phyloP scores from a whole-genome alignment of 1,284 basidiomycete genomes.

The Trametes polyzona region DNA sequence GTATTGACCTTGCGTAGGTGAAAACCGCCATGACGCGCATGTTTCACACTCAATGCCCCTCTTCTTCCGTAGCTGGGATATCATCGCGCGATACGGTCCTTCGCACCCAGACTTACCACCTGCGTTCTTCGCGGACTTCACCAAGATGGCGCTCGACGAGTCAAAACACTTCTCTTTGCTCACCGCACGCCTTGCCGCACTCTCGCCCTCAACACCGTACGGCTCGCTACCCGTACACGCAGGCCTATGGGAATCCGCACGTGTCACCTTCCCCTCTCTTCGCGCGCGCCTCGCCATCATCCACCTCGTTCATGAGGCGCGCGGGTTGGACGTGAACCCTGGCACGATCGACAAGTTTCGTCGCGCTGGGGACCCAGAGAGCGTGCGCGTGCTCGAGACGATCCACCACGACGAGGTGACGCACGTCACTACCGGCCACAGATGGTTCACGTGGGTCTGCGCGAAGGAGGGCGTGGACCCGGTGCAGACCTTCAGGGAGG shows the following conservation, averaged over 20 bases:
- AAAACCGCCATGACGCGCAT: background rate
- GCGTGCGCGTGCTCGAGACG: conserved; percentile 72
- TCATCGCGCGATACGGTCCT: conserved; percentile 80
- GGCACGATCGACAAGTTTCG: conserved; percentile 80
- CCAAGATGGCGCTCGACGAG: conserved; percentile 86
- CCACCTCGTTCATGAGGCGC: conserved; percentile 88
- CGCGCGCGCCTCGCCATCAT: conserved; percentile 84
- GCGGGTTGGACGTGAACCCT: conserved; percentile 88
- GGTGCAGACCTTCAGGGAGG: conserved; percentile 71
- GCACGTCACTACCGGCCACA: conserved; percentile 83
- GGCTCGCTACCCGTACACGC: conserved; percentile 79
- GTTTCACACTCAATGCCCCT: conserved; percentile 6
- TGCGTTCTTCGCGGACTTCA: conserved; percentile 80
- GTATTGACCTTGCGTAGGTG: conserved; percentile 76
- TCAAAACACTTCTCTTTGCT: conserved; percentile 78
- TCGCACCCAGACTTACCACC: conserved; percentile 62
- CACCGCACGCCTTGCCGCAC: conserved; percentile 59
- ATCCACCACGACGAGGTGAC: conserved; percentile 87
- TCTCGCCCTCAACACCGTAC: conserved; percentile 75
- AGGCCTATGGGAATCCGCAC: conserved; percentile 83
- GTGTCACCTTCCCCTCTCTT: conserved; percentile 72
- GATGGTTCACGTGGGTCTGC: conserved; percentile 86
- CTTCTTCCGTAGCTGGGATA: conserved; percentile 67
- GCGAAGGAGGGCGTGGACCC: conserved; percentile 68
- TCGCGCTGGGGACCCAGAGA: conserved; percentile 71